Percentiles rank a stretch among this genome's conserved stretches.
These are phyloP conservation scores for Neurospora sp. DNA, from an alignment of 2,329 filamentous ascomycete species.

Conservation along the genomic window DNA sequence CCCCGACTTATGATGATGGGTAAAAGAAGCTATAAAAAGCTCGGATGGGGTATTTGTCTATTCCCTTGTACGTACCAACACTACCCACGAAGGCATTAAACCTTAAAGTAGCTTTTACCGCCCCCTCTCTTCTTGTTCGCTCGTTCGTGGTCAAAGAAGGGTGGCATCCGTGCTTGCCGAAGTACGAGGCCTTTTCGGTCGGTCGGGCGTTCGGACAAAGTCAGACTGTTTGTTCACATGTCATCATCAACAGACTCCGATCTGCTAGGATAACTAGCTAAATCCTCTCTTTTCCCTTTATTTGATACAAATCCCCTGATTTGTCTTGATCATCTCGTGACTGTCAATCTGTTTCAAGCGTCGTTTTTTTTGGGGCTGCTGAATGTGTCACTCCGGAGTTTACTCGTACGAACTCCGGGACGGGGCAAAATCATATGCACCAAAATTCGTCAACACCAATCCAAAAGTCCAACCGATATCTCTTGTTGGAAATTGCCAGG, in stretches of 20 bases:
- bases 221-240: background rate
- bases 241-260: background rate
- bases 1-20: background rate
- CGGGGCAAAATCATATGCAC: background rate
- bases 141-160: background rate
- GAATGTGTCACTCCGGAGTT: background rate
- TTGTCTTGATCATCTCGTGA: background rate
- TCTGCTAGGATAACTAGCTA: background rate
- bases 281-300: background rate
- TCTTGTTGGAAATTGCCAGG: no score
- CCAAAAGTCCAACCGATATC: no score
- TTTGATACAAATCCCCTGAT: background rate
- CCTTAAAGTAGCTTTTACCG: background rate
- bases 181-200: background rate
- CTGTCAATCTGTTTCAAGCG: background rate
- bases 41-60: background rate
- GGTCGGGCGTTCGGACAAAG: background rate
- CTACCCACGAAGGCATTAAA: constrained; percentile 4
- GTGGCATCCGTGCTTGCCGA: background rate
- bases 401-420: background rate
- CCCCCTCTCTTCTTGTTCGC: background rate
- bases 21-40: background rate
- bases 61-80: constrained; percentile 4
- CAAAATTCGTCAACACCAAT: background rate
- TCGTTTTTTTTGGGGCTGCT: background rate